phyloP scores from a whole-genome alignment of 371 early-diverging fungal genomes.

The Cokeromyces recurvatus region DNA sequence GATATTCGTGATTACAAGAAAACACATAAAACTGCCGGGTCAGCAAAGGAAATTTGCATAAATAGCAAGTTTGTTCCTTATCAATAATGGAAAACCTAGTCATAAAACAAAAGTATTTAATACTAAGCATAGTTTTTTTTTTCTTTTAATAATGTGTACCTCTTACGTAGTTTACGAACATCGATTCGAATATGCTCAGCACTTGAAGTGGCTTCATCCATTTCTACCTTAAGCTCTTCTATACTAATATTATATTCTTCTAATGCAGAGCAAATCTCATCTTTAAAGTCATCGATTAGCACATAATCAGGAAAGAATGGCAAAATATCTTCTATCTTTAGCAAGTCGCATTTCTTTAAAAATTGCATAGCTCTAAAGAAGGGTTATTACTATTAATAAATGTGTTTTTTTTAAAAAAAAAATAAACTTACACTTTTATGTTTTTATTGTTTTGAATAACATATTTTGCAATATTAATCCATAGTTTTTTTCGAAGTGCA shows the following conservation, averaged over 20 bases:
- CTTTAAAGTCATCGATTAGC: slow-evolving; percentile 91
- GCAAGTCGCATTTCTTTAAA: slow-evolving; percentile 70
- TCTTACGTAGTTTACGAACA: slow-evolving; percentile 67
- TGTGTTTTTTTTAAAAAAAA: too few species aligned
- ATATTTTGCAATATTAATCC: slow-evolving; percentile 89
- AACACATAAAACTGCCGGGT: slow-evolving; percentile 22
- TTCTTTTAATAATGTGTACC: slow-evolving; percentile 25
- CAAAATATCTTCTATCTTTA: slow-evolving; percentile 92
- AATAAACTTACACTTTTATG: slow-evolving; percentile 52
- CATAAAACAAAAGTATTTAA: too few species aligned
- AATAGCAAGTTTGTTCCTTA: slow-evolving; percentile 14
- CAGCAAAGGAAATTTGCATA: slow-evolving; percentile 40
- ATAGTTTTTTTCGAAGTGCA: slow-evolving; percentile 77
- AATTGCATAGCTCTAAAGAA: slow-evolving; percentile 75
- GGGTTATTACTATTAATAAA: neutral
- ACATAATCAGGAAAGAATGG: slow-evolving; percentile 95
- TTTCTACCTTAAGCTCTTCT: slow-evolving; percentile 74
- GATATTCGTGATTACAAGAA: slow-evolving; percentile 36
- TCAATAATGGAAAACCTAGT: slow-evolving; percentile 17
- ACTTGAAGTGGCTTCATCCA: slow-evolving; percentile 87
- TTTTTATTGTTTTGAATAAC: slow-evolving; percentile 79
- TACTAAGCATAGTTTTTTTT: too few species aligned
- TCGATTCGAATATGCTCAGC: slow-evolving; percentile 80
- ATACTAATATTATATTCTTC: slow-evolving; percentile 84
- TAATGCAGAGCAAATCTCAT: slow-evolving; percentile 80